Evolutionary conservation across 495 filamentous ascomycete species (phyloP).

Genomic region (Penicillium argentinense): DNA sequence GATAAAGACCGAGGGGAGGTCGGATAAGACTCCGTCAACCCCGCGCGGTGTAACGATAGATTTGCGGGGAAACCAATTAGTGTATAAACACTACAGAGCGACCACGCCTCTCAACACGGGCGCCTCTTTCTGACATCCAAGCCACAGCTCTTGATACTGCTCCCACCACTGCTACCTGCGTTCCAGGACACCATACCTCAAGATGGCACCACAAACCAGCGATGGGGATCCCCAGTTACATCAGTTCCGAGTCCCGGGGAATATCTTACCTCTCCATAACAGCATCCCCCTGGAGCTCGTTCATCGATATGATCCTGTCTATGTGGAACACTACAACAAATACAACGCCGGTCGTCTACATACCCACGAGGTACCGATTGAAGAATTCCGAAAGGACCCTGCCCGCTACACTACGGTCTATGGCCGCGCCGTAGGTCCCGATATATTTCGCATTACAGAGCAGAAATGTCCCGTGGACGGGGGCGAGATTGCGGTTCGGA

Average conservation of each 20-base stretch:
- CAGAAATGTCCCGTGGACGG: conserved; percentile 38
- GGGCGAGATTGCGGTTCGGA: conserved; percentile 36
- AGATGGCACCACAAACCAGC: conserved; percentile 7
- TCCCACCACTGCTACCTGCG: too few relatives aligned
- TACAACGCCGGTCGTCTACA: conserved; percentile 42
- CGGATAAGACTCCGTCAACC: background rate
- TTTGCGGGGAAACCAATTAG: too few relatives aligned
- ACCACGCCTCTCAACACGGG: too few relatives aligned
- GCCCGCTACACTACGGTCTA: conserved; percentile 34
- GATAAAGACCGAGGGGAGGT: too few relatives aligned
- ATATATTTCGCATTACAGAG: conserved; percentile 40
- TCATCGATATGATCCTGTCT: conserved; percentile 33
- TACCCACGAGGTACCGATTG: conserved; percentile 43
- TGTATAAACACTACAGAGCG: too few relatives aligned
- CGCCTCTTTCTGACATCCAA: too few relatives aligned
- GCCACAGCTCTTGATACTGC: too few relatives aligned
- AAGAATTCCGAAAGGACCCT: conserved; percentile 44
- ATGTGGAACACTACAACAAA: conserved; percentile 38
- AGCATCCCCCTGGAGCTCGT: conserved; percentile 35
- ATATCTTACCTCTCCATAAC: conserved; percentile 36
- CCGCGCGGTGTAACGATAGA: conserved; percentile 1
- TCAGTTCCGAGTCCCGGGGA: conserved; percentile 17
- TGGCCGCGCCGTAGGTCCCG: conserved; percentile 33
- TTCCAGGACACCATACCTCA: too few relatives aligned
- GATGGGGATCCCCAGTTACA: conserved; percentile 20